phyloP scores from a whole-genome alignment of 176 grass and related monocot genomes.

The Thinopyrum elongatum region DNA sequence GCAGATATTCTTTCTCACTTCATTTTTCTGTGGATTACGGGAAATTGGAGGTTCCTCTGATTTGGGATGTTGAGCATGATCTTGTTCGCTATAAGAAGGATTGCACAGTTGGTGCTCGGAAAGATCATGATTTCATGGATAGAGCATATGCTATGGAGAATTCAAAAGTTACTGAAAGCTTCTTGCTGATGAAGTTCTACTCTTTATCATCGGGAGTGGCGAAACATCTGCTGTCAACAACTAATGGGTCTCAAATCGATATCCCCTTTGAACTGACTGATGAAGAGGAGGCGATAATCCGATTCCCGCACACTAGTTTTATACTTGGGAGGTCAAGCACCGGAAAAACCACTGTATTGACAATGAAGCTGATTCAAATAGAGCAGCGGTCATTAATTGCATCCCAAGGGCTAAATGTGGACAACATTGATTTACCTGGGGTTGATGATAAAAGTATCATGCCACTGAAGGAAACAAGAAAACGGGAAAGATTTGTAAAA shows the following conservation, averaged over 20 bases:
- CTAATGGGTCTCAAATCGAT: slow-evolving; percentile 63
- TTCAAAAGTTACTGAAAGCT: slow-evolving; percentile 76
- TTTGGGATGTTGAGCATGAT: slow-evolving; percentile 48
- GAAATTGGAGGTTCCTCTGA: slow-evolving; percentile 58
- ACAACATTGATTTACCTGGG: neutral
- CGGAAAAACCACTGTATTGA: slow-evolving; percentile 75
- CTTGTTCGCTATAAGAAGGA: slow-evolving; percentile 49
- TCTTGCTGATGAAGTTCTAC: slow-evolving; percentile 87
- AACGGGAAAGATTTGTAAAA: slow-evolving; percentile 37
- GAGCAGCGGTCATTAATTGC: slow-evolving; percentile 59
- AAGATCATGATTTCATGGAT: slow-evolving; percentile 22
- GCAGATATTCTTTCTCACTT: neutral
- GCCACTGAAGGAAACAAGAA: neutral
- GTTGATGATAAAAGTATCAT: neutral
- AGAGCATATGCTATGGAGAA: slow-evolving; percentile 43
- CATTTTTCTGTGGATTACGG: slow-evolving; percentile 31
- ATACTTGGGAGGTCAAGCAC: slow-evolving; percentile 84
- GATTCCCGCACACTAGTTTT: slow-evolving; percentile 62
- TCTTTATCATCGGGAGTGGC: slow-evolving; percentile 62
- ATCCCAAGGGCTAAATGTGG: slow-evolving; percentile 33
- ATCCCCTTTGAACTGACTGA: too few species aligned
- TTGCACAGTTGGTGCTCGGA: slow-evolving; percentile 1
- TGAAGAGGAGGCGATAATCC: slow-evolving; percentile 68
- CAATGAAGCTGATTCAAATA: slow-evolving; percentile 68
- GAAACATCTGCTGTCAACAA: slow-evolving; percentile 66